Evolutionary conservation across 148 eudicot genomes (phyloP), one percentile per base, ranked within the genome.

Genomic region (Spergularia marina): DNA sequence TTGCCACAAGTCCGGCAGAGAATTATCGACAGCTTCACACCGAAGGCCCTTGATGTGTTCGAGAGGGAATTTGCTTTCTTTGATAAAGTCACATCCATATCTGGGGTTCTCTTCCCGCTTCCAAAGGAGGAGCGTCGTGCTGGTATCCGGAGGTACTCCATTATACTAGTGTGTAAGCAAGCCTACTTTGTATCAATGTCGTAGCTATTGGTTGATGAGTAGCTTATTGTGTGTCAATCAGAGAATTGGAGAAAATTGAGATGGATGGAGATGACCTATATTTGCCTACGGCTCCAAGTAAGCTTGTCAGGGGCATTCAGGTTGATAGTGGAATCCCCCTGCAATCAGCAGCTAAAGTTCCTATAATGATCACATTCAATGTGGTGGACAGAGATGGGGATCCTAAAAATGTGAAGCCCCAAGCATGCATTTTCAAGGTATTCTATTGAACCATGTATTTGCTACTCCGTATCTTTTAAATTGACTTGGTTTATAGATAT

Each of bases 371-470:
- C 80, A 95, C 99, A 40, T 95, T 95, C 81, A 85, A 95, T 76
- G 99, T 95, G 84, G 89, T 84, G 44, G 97, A 95, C 75, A 83
- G 84, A 71, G 83, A 76, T 70, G 96, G 97, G 25, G 90, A 92
- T 79, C 86, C 53, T 23, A 84, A 86, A 49, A 85, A 79, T 75
- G 77, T 86, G 81, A 95, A 86, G 69, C 97, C 99, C 71, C 99
- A 95, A 83, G 99, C 99, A 72, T 95, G 99, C 80, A 95, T 95
- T 72, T 95, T 95, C 82, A 95, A 95, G 99, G 99, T 95, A 86
- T 65, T 64, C 51, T 25, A 49, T 55, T 47, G 34, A 53, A 55
- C 15, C 64, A 21, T 40, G 15, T 3, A 63, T n/a, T n/a, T 15
- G 40, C 54, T 53, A n/a, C n/a, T n/a, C n/a, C n/a, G n/a, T n/a